A percentile compares a stretch with the other conserved stretches of the same genome.
phyloP scores from a whole-genome alignment of 73 alveolate species.

The Effrenium voratum region DNA sequence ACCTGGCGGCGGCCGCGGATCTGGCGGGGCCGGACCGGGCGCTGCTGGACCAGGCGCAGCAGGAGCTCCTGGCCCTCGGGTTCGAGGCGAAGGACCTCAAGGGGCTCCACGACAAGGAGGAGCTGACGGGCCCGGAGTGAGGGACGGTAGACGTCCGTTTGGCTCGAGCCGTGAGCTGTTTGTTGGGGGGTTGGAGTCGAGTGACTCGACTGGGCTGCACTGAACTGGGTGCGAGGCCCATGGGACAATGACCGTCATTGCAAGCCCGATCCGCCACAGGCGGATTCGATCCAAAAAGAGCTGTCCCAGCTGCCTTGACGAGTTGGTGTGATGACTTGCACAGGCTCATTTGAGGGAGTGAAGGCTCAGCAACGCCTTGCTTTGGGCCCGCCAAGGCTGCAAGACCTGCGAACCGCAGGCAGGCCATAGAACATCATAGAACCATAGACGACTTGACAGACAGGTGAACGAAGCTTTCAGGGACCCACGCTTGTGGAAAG shows the following conservation, averaged over 20 bases:
- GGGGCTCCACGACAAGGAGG: no score
- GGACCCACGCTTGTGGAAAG: background rate
- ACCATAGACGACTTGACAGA: background rate
- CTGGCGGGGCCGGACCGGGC: background rate
- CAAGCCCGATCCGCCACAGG: no score
- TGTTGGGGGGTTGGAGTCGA: no score
- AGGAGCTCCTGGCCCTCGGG: no score
- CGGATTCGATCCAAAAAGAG: slow-evolving; percentile 1
- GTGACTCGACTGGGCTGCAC: no score
- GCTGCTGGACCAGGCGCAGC: no score
- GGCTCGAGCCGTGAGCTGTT: no score
- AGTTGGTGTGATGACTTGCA: background rate
- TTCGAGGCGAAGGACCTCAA: no score
- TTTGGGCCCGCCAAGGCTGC: background rate
- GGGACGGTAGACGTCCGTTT: no score
- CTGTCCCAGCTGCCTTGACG: slow-evolving; percentile 18
- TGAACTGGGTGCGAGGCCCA: no score
- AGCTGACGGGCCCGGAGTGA: no score
- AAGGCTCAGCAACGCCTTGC: background rate
- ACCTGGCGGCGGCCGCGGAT: slow-evolving; percentile 22
- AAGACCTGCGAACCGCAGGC: background rate
- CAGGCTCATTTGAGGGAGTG: background rate
- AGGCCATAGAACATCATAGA: background rate
- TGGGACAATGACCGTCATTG: slow-evolving; percentile 56
- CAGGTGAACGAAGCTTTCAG: background rate